Evolutionary conservation across 352 stramenopile genomes (phyloP).

Genomic region (Pythium dissotocum): DNA sequence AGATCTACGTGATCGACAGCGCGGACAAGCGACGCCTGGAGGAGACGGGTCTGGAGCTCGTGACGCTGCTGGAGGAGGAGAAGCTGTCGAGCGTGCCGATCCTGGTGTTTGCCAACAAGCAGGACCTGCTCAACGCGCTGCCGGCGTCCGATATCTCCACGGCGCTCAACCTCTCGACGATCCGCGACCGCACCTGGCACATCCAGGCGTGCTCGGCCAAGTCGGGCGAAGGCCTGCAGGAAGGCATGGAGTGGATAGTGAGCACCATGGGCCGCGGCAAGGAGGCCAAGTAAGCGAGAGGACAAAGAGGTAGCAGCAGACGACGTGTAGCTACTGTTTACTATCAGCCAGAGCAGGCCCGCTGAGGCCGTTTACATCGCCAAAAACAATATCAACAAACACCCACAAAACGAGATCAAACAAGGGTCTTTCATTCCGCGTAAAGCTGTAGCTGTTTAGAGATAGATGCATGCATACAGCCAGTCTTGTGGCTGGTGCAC

Average conservation of each 20-base stretch:
- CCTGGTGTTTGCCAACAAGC: constrained; percentile 97
- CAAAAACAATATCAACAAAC: background rate
- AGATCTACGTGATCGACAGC: constrained; percentile 96
- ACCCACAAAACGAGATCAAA: background rate
- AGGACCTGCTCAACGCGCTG: constrained; percentile 93
- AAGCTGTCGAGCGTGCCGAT: constrained; percentile 93
- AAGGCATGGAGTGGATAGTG: constrained; percentile 89
- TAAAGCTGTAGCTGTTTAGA: constrained; percentile 1
- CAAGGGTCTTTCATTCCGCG: background rate
- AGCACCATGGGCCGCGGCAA: constrained; percentile 64
- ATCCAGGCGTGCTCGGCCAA: constrained; percentile 92
- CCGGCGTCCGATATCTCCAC: constrained; percentile 90
- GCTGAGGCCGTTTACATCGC: background rate
- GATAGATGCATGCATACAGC: background rate
- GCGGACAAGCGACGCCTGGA: constrained; percentile 91
- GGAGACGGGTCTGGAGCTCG: constrained; percentile 92
- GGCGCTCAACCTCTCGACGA: constrained; percentile 85
- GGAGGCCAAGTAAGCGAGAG: constrained; percentile 66
- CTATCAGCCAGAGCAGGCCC: background rate
- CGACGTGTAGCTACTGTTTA: background rate
- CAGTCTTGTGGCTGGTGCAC: background rate
- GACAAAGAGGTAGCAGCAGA: background rate
- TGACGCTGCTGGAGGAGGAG: constrained; percentile 93
- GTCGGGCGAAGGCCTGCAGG: constrained; percentile 88
- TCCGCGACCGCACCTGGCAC: constrained; percentile 89